A percentile compares a stretch with the other conserved stretches of the same genome.
Evolutionary conservation across 371 early-diverging fungal species (phyloP).

Genomic region (Dichotomocladium elegans): DNA sequence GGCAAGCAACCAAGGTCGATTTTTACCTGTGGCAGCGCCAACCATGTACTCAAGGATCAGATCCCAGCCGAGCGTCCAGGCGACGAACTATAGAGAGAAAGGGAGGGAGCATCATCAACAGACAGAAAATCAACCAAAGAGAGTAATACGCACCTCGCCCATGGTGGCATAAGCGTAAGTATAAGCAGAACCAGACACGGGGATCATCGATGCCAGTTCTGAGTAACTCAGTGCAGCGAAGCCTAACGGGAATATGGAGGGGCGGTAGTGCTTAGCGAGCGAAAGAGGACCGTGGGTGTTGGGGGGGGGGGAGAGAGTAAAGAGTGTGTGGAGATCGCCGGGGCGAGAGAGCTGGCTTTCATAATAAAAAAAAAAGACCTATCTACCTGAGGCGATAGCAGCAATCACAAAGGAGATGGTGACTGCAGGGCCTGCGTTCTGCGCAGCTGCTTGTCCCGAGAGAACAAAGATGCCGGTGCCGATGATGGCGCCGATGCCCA

Average conservation of each 20-base stretch:
- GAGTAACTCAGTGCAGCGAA: slow-evolving; percentile 79
- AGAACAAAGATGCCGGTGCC: slow-evolving; percentile 65
- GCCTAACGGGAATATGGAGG: slow-evolving; percentile 14
- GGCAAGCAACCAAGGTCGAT: too few relatives aligned
- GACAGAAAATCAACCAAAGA: neutral
- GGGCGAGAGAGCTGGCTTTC: too few relatives aligned
- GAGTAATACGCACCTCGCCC: slow-evolving; percentile 63
- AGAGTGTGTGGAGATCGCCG: too few relatives aligned
- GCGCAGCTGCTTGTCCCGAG: slow-evolving; percentile 73
- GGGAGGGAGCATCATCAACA: neutral
- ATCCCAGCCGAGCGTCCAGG: slow-evolving; percentile 86
- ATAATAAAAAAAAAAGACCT: neutral
- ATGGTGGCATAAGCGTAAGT: slow-evolving; percentile 82
- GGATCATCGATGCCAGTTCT: slow-evolving; percentile 82
- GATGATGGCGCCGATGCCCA: slow-evolving; percentile 74
- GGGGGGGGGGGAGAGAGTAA: too few relatives aligned
- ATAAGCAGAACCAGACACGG: slow-evolving; percentile 81
- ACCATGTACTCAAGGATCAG: slow-evolving; percentile 81
- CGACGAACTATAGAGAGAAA: slow-evolving; percentile 42
- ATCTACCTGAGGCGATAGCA: slow-evolving; percentile 62
- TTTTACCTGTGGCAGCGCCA: slow-evolving; percentile 66
- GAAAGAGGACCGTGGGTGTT: too few relatives aligned
- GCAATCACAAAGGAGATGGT: slow-evolving; percentile 73
- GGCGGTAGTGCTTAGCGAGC: neutral
- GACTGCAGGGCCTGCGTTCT: slow-evolving; percentile 80